Conservation (phyloP, 2,329 filamentous ascomycete species). For the Fusarium sp. region DNA sequence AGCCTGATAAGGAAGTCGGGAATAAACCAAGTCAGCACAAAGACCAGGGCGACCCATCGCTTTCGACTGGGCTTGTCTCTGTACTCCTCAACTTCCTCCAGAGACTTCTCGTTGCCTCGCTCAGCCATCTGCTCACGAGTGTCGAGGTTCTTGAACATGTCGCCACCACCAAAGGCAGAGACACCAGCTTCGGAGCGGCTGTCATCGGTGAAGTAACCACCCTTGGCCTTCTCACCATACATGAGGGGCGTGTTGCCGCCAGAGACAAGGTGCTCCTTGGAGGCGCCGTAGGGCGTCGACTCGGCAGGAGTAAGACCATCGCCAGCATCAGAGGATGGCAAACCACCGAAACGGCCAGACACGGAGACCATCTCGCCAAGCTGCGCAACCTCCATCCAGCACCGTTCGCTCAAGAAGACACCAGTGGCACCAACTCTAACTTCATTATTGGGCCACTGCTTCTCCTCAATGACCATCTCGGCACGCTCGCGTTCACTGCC, state of each 20-base stretch:
- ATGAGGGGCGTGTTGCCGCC: constrained; percentile 67
- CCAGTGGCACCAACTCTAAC: constrained; percentile 91
- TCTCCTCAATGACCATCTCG: constrained; percentile 91
- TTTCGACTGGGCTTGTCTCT: constrained; percentile 83
- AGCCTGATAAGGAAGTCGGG: constrained; percentile 85
- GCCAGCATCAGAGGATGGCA: constrained; percentile 67
- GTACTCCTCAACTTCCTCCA: constrained; percentile 90
- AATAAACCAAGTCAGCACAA: constrained; percentile 84
- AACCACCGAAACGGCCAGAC: constrained; percentile 51
- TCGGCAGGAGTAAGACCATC: constrained; percentile 70
- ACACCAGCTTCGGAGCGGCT: constrained; percentile 89
- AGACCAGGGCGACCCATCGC: constrained; percentile 90
- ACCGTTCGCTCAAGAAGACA: constrained; percentile 93
- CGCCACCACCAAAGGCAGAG: constrained; percentile 90
- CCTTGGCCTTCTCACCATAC: constrained; percentile 81
- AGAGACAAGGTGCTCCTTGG: constrained; percentile 70
- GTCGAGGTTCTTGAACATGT: constrained; percentile 98
- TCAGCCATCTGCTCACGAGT: constrained; percentile 95
- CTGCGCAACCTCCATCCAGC: constrained; percentile 91
- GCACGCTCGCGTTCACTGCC: constrained; percentile 93
- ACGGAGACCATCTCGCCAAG: constrained; percentile 72
- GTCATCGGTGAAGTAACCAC: constrained; percentile 90
- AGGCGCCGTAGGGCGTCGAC: constrained; percentile 70
- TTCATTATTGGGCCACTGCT: constrained; percentile 92
- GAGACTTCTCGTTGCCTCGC: constrained; percentile 89